Base-by-base conservation (phyloP, 2,329 filamentous ascomycete genomes). In the Hymenoscyphus scutula region DNA sequence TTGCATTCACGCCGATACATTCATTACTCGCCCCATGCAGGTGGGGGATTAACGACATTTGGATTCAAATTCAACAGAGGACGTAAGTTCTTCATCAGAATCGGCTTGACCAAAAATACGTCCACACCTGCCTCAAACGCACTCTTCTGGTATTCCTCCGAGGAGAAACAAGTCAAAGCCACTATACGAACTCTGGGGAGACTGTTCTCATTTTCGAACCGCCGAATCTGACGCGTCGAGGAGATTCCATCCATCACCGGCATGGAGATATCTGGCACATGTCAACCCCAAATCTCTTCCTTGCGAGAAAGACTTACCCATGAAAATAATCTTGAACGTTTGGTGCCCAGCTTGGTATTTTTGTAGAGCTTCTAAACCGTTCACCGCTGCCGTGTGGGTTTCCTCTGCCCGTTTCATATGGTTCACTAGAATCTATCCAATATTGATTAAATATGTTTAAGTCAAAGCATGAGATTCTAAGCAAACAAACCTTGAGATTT, bases 71-170 rank as follows among this genome's bases (percentile, higher is more conserved):
- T 60, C 23, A 70, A 38, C 7, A 70, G 51, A 15, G 64, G 62
- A n/a, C 61, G 68, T 37, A 70, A 56, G 17, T 29, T 32, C 38
- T 65, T 67, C 67, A 70, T 68, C 11, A 64, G 41, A 32, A 82
- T 77, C 0, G 81, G 81, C 69, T 83, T 83, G 2, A 81, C 80
- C 7, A 84, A 65, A 56, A 83, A 84, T 4, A 83, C 62, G 56
- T 85, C 81, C 2, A 84, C 74, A 0, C 82, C 82, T 51, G 79
- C 82, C 0, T 76, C 76, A 53, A 79, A 75, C 0, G 81, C 80
- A 63, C 83, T 78, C 27, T 76, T 73, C 56, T 78, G 76, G 0
- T 79, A 78, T 62, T 80, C 77, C 0, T 76, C 75, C 23, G 78
- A 80, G 0, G 80, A 80, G 37, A 83, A 71, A 0, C 81, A 81